phyloP scores from a whole-genome alignment of 2,329 filamentous ascomycete species.

The Whalleya microplaca region DNA sequence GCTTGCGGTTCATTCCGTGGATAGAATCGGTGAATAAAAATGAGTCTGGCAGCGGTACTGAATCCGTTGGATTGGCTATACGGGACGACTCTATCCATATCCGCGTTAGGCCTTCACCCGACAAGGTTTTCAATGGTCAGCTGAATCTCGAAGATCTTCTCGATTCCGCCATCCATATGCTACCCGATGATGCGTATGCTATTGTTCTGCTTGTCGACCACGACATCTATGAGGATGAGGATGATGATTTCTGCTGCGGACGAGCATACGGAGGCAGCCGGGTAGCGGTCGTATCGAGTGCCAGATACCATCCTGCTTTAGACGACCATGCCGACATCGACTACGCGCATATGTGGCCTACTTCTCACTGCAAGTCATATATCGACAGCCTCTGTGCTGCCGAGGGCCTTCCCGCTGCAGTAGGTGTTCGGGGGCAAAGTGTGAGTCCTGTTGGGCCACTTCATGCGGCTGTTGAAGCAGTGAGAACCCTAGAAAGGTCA shows the following conservation, averaged over 20 bases:
- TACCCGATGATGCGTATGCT: constrained; percentile 63
- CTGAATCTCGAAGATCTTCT: constrained; percentile 65
- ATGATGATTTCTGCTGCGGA: constrained; percentile 70
- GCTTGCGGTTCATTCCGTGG: constrained; percentile 56
- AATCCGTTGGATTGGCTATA: constrained; percentile 48
- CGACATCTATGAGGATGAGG: constrained; percentile 68
- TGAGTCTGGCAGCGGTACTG: constrained; percentile 3
- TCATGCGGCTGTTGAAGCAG: constrained; percentile 39
- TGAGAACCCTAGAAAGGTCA: constrained; percentile 22
- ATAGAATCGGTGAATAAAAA: constrained; percentile 28
- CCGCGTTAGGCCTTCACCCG: constrained; percentile 51
- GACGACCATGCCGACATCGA: constrained; percentile 45
- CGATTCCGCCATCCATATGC: constrained; percentile 55
- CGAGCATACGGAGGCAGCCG: constrained; percentile 67
- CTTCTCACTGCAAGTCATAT: constrained; percentile 61
- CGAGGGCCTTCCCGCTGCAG: constrained; percentile 10
- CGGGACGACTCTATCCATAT: constrained; percentile 49
- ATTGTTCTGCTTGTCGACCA: constrained; percentile 60
- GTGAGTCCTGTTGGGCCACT: not conserved
- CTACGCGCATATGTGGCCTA: constrained; percentile 63
- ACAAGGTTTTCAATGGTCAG: constrained; percentile 52
- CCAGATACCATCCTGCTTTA: constrained; percentile 62
- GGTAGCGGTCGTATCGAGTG: constrained; percentile 63
- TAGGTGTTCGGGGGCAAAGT: not conserved
- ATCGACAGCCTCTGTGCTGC: constrained; percentile 44